Evolutionary conservation across 2,329 filamentous ascomycete genomes (phyloP).

Genomic region (Botrytis tulipae): DNA sequence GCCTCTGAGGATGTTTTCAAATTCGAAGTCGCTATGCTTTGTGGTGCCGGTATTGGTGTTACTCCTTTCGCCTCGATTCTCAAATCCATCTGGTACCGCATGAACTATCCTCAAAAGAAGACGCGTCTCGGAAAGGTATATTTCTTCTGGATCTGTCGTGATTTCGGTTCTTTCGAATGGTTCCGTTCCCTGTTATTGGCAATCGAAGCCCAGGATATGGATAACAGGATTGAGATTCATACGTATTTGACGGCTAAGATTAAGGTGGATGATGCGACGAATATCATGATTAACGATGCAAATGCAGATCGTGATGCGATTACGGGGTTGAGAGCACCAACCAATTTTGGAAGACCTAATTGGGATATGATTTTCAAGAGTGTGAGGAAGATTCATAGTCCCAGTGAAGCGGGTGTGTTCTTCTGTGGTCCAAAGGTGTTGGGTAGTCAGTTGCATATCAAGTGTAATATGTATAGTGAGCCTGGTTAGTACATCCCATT

Average conservation of each 20-base stretch:
- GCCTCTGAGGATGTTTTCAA: slow-evolving; percentile 89
- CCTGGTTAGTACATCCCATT: slow-evolving; percentile 60
- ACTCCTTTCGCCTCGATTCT: slow-evolving; percentile 85
- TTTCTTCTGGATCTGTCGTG: slow-evolving; percentile 90
- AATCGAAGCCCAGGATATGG: slow-evolving; percentile 82
- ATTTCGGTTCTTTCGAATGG: slow-evolving; percentile 88
- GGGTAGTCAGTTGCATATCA: slow-evolving; percentile 73
- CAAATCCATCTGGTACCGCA: slow-evolving; percentile 91
- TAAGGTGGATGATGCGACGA: slow-evolving; percentile 80
- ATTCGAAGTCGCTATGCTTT: slow-evolving; percentile 76
- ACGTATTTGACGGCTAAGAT: slow-evolving; percentile 86
- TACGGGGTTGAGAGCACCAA: slow-evolving; percentile 76
- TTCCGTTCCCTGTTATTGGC: slow-evolving; percentile 80
- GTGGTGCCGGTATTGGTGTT: slow-evolving; percentile 79
- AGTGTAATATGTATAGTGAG: slow-evolving; percentile 86
- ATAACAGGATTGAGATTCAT: slow-evolving; percentile 84
- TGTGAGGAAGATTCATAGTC: slow-evolving; percentile 74
- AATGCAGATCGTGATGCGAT: slow-evolving; percentile 83
- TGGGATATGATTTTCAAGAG: slow-evolving; percentile 89
- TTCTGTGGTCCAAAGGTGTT: slow-evolving; percentile 83
- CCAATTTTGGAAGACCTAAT: slow-evolving; percentile 82
- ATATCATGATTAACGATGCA: slow-evolving; percentile 91
- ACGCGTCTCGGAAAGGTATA: slow-evolving; percentile 82
- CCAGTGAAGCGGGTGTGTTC: slow-evolving; percentile 74
- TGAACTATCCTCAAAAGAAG: slow-evolving; percentile 81